Conservation (phyloP, 225 moss, liverwort and hornwort genomes). For the Thuidium tamariscinum region DNA sequence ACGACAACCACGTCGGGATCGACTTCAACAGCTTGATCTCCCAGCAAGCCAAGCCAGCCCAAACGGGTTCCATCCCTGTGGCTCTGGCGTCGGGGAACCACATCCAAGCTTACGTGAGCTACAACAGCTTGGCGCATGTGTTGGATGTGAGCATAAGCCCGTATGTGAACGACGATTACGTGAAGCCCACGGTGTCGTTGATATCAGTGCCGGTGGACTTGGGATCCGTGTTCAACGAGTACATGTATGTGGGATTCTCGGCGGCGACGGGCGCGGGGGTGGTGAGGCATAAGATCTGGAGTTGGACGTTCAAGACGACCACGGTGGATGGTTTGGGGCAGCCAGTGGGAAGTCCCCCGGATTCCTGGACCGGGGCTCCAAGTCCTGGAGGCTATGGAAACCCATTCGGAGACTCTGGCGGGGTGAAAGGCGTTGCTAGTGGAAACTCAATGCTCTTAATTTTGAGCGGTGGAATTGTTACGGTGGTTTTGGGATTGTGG, state of each 20-base stretch:
- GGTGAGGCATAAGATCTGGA: slow-evolving; percentile 28
- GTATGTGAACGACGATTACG: slow-evolving; percentile 3
- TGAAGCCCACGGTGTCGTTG: slow-evolving; percentile 10
- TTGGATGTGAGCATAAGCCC: slow-evolving; percentile 18
- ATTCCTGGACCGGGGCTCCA: neutral
- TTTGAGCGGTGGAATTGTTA: neutral
- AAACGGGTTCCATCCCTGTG: neutral
- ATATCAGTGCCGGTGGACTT: slow-evolving; percentile 19
- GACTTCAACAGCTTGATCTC: slow-evolving; percentile 28
- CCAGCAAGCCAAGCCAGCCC: neutral
- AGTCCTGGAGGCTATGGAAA: neutral
- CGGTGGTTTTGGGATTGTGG: neutral
- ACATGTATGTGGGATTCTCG: slow-evolving; percentile 34
- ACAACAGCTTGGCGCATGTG: slow-evolving; percentile 17
- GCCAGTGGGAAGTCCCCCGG: slow-evolving; percentile 4
- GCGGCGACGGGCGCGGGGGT: slow-evolving; percentile 15
- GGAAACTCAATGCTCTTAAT: neutral
- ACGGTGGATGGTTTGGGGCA: neutral
- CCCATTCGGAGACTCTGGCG: neutral
- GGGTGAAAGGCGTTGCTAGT: neutral
- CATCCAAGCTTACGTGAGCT: slow-evolving; percentile 20
- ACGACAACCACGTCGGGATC: slow-evolving; percentile 37
- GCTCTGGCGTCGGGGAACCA: slow-evolving; percentile 3
- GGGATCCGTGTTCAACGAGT: neutral
- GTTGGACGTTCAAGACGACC: slow-evolving; percentile 31